These are phyloP conservation scores for Mytilinidion resinicola DNA, from an alignment of 495 filamentous ascomycete genomes.

Conservation along the genomic window DNA sequence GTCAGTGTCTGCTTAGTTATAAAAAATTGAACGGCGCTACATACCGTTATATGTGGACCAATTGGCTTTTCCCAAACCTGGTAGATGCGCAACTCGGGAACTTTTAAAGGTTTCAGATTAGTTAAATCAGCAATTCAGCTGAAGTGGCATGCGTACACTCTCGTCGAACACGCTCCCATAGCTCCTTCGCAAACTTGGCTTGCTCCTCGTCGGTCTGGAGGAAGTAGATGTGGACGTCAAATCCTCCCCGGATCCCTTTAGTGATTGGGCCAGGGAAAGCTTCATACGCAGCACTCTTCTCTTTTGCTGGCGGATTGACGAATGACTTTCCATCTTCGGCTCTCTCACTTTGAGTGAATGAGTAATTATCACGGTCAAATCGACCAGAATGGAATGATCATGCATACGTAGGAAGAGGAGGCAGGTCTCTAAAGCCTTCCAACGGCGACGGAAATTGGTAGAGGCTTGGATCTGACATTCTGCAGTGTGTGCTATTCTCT, in stretches of 20 bases:
- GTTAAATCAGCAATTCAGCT: background rate
- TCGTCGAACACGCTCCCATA: constrained; percentile 70
- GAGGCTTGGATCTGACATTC: constrained; percentile 29
- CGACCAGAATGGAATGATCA: background rate
- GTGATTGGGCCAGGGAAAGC: constrained; percentile 32
- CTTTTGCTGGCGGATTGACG: constrained; percentile 31
- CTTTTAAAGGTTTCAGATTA: constrained; percentile 34
- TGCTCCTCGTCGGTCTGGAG: constrained; percentile 54
- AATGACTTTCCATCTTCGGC: constrained; percentile 35
- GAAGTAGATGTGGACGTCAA: constrained; percentile 77
- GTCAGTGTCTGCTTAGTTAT: no score
- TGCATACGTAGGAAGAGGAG: constrained; percentile 25
- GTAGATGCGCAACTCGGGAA: constrained; percentile 84
- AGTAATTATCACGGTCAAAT: no score
- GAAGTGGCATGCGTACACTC: constrained; percentile 56
- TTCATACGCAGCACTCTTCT: constrained; percentile 30
- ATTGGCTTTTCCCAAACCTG: constrained; percentile 67
- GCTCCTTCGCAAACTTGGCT: constrained; percentile 56
- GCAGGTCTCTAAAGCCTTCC: constrained; percentile 24
- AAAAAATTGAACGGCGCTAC: no score
- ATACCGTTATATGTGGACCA: constrained; percentile 64
- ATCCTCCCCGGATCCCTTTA: constrained; percentile 41
- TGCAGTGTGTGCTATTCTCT: background rate
- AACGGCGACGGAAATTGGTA: constrained; percentile 26
- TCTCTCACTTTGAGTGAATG: constrained; percentile 25